Evolutionary conservation across 108 stramenopile species (phyloP).

Genomic region (Epithemia pelagica): DNA sequence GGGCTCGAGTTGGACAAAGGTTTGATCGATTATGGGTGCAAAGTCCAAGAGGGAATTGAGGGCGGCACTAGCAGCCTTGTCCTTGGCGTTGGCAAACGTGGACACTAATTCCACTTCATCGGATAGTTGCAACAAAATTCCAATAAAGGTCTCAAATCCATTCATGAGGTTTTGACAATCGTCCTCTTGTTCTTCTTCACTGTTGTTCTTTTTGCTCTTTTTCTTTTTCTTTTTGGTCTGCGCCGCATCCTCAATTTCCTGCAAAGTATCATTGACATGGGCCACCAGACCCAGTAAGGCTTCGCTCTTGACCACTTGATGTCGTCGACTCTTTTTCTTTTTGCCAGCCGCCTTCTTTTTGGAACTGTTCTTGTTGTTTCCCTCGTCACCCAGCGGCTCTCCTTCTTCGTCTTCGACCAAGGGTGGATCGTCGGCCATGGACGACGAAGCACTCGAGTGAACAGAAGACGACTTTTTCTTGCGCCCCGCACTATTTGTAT

Average conservation of each 20-base stretch:
- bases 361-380: neutral
- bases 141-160: conserved; percentile 42
- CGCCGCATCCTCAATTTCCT: conserved; percentile 25
- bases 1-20: conserved; percentile 36
- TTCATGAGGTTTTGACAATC: conserved; percentile 19
- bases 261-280: conserved; percentile 35
- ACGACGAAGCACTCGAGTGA: neutral
- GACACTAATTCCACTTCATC: conserved; percentile 44
- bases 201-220: neutral
- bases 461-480: neutral
- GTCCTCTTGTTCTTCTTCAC: conserved; percentile 13
- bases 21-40: conserved; percentile 28
- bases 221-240: conserved; percentile 14
- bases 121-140: conserved; percentile 37
- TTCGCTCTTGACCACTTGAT: conserved; percentile 26
- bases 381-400: neutral
- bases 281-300: conserved; percentile 33
- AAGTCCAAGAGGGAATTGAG: conserved; percentile 38
- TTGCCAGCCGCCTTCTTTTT: neutral
- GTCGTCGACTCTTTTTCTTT: conserved; percentile 17
- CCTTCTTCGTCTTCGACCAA: neutral
- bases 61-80: conserved; percentile 22
- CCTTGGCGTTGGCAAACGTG: conserved; percentile 32
- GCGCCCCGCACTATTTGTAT: neutral
- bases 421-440: neutral